These are phyloP conservation scores for Skeletonema grethae DNA, from an alignment of 108 stramenopile genomes.

Conservation along the genomic window DNA sequence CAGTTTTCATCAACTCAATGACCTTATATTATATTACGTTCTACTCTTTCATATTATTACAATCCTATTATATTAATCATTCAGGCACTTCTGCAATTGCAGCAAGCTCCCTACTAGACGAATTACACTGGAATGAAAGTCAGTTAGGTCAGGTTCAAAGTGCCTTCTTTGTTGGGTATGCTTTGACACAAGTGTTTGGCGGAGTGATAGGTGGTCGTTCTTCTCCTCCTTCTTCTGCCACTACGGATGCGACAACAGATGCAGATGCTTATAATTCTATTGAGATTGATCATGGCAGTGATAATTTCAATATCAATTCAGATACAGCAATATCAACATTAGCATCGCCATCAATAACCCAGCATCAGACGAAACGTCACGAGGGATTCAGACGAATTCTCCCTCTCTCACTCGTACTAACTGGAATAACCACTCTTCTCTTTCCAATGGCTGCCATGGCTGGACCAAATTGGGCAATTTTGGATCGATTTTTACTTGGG, in stretches of 20 bases:
- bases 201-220: conserved; percentile 26
- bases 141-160: conserved; percentile 37
- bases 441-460: conserved; percentile 30
- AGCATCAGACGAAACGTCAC: background rate
- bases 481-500: conserved; percentile 38
- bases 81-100: conserved; percentile 35
- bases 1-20: too few species aligned
- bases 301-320: background rate
- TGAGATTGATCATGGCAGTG: background rate
- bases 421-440: conserved; percentile 30
- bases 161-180: conserved; percentile 40
- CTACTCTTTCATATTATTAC: too few species aligned
- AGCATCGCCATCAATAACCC: background rate
- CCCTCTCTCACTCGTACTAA: conserved; percentile 28
- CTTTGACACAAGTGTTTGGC: conserved; percentile 41
- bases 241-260: too few species aligned
- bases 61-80: too few species aligned
- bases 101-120: conserved; percentile 23
- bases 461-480: conserved; percentile 25
- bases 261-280: too few species aligned
- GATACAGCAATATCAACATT: background rate
- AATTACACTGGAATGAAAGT: conserved; percentile 38
- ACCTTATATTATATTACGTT: too few species aligned
- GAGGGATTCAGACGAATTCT: conserved; percentile 11
- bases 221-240: too few species aligned